These are phyloP conservation scores for Dactylellina cionopaga DNA, from an alignment of 2,329 filamentous ascomycete species.

Conservation along the genomic window DNA sequence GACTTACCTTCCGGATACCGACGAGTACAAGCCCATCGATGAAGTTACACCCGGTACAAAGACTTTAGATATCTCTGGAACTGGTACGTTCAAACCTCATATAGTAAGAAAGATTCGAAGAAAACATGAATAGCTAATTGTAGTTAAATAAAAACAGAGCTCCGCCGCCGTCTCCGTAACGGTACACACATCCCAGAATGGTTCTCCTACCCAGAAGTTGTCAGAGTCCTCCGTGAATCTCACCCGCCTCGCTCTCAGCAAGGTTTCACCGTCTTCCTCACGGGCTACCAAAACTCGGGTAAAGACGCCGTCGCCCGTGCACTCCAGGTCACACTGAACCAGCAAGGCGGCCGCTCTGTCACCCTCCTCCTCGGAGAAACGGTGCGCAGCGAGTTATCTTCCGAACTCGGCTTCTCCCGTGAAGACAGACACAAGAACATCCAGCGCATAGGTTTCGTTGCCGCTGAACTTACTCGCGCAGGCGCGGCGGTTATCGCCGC, in stretches of 20 bases:
- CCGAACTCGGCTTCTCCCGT: constrained; percentile 92
- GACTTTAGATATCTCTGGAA: constrained; percentile 87
- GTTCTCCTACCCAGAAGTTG: constrained; percentile 99
- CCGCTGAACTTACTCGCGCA: constrained; percentile 89
- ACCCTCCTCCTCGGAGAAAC: constrained; percentile 95
- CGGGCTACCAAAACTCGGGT: constrained; percentile 93
- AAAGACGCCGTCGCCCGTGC: constrained; percentile 97
- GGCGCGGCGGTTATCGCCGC: constrained; percentile 95
- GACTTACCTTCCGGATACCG: constrained; percentile 96
- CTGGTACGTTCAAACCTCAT: constrained; percentile 58
- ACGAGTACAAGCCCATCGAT: constrained; percentile 95
- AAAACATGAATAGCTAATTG: not conserved
- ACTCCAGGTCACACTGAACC: constrained; percentile 95
- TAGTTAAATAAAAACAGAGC: constrained; percentile 68
- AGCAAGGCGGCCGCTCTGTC: constrained; percentile 94
- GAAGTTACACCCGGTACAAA: constrained; percentile 84
- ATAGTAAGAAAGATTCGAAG: not conserved
- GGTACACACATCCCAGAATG: constrained; percentile 96
- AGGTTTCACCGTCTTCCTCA: constrained; percentile 98
- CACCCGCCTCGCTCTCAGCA: constrained; percentile 90
- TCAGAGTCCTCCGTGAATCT: constrained; percentile 93
- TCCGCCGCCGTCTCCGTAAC: constrained; percentile 87
- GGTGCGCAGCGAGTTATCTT: constrained; percentile 89
- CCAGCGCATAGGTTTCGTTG: constrained; percentile 93
- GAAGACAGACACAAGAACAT: constrained; percentile 96